phyloP scores from a whole-genome alignment of 768 basidiomycete genomes.

The Kwoniella sp. region DNA sequence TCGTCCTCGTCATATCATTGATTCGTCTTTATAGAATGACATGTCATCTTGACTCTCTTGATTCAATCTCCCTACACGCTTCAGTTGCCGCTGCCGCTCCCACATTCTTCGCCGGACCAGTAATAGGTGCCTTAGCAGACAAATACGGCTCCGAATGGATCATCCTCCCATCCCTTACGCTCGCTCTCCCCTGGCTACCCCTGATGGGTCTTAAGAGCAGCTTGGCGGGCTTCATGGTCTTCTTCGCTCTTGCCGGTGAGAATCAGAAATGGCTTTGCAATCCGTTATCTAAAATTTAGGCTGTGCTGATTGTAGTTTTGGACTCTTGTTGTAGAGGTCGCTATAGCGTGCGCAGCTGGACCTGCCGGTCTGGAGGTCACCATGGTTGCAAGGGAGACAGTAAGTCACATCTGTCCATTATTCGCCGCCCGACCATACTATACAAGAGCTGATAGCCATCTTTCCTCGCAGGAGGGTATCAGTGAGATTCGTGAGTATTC shows the following conservation, averaged over 20 bases:
- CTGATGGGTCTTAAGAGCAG: constrained; percentile 33
- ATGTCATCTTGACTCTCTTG: not conserved
- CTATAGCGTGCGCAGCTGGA: constrained; percentile 27
- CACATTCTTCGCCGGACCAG: constrained; percentile 38
- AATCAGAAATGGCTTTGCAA: too few species aligned
- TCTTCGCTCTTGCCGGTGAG: constrained; percentile 34
- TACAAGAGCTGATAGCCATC: too few species aligned
- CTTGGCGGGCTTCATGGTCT: constrained; percentile 37
- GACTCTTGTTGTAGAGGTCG: constrained; percentile 23
- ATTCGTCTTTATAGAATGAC: not conserved
- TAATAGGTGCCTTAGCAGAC: constrained; percentile 39
- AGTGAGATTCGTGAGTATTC: constrained; percentile 37
- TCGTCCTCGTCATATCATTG: not conserved
- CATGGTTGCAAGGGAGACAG: constrained; percentile 27
- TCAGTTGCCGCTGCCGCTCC: constrained; percentile 42
- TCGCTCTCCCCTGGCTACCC: constrained; percentile 37
- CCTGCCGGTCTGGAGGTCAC: constrained; percentile 40
- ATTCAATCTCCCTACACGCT: not conserved
- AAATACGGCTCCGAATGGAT: constrained; percentile 39
- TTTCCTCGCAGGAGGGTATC: constrained; percentile 36
- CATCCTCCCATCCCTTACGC: constrained; percentile 30
- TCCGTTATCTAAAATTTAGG: too few species aligned
- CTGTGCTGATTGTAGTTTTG: too few species aligned
- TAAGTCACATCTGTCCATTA: not conserved
- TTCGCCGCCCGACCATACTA: not conserved